A percentile compares a stretch with the other conserved stretches of the same genome.
These are phyloP conservation scores for Tardiomyces digboiensis DNA, from an alignment of 1,139 yeast genomes.

Conservation along the genomic window DNA sequence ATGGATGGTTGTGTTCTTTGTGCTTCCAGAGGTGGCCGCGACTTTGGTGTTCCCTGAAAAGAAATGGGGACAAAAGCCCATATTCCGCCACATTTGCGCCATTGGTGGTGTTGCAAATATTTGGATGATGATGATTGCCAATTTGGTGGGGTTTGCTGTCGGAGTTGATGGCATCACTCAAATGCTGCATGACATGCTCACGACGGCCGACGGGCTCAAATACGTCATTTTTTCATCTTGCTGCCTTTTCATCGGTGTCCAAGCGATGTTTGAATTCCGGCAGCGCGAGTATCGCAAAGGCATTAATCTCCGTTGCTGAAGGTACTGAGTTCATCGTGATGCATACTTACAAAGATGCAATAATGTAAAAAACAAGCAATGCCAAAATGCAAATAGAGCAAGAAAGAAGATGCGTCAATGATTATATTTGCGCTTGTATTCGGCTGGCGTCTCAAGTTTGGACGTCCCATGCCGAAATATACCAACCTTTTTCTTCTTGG, in stretches of 20 bases:
- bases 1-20: slow-evolving; percentile 81
- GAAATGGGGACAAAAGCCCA: slow-evolving; percentile 25
- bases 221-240: slow-evolving; percentile 51
- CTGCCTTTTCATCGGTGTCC: slow-evolving; percentile 74
- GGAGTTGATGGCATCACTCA: slow-evolving; percentile 76
- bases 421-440: slow-evolving; percentile 40
- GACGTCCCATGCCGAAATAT: slow-evolving; percentile 49
- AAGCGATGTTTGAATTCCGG: slow-evolving; percentile 91
- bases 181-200: slow-evolving; percentile 60
- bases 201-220: slow-evolving; percentile 58
- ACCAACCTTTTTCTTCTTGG: slow-evolving; percentile 51
- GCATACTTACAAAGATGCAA: neutral
- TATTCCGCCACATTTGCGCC: slow-evolving; percentile 76
- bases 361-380: neutral
- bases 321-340: neutral
- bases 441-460: slow-evolving; percentile 67
- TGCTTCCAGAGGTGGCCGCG: slow-evolving; percentile 81
- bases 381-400: neutral
- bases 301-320: slow-evolving; percentile 65
- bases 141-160: slow-evolving; percentile 87
- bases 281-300: slow-evolving; percentile 81
- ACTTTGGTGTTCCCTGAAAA: slow-evolving; percentile 32
- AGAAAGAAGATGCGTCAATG: neutral
- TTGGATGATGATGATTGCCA: slow-evolving; percentile 99
- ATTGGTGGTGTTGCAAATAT: slow-evolving; percentile 82